Conservation (phyloP, 805 yeast species). For the Pichia eremophila region DNA sequence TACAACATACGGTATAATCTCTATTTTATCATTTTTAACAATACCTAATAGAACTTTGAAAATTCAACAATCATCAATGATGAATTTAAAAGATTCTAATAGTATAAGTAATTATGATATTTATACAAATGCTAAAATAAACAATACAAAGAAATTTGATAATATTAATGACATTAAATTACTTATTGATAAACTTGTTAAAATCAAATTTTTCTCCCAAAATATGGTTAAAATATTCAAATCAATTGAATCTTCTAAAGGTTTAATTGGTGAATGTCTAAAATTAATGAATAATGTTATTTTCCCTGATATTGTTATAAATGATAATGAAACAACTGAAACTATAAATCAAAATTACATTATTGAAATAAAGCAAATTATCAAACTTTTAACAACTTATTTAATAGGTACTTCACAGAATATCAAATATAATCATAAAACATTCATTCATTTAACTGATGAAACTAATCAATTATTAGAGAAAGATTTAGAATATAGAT, state of each 20-base stretch:
- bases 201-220: constrained; percentile 12
- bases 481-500: constrained; percentile 17
- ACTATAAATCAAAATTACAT: background rate
- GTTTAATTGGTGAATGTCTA: constrained; percentile 2
- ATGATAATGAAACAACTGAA: background rate
- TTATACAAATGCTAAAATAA: constrained; percentile 17
- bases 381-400: constrained; percentile 24
- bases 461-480: constrained; percentile 3
- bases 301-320: constrained; percentile 2
- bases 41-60: constrained; percentile 22
- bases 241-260: constrained; percentile 4
- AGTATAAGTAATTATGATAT: constrained; percentile 19
- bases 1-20: constrained; percentile 30
- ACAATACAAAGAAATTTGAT: constrained; percentile 22
- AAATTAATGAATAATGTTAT: constrained; percentile 2
- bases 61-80: constrained; percentile 27
- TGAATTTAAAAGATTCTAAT: constrained; percentile 31
- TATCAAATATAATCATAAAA: constrained; percentile 14
- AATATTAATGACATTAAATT: constrained; percentile 19
- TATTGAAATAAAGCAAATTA: constrained; percentile 9
- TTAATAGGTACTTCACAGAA: constrained; percentile 26
- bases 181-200: constrained; percentile 17
- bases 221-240: constrained; percentile 5
- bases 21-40: constrained; percentile 33
- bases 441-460: constrained; percentile 18